These are phyloP conservation scores for Tephrocybe sp. DNA, from an alignment of 768 basidiomycete genomes.

Conservation along the genomic window DNA sequence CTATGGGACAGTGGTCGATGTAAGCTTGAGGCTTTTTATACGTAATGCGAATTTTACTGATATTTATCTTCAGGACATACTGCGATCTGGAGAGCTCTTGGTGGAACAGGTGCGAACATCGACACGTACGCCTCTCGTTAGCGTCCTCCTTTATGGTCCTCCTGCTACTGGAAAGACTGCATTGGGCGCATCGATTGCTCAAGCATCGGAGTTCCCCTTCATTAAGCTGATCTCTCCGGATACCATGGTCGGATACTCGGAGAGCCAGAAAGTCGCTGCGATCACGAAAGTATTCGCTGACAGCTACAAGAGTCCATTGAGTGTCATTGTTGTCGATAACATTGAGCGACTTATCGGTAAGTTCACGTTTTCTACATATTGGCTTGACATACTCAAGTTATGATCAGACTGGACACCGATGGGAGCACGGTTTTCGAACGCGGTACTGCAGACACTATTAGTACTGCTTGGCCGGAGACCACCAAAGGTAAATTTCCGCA, in stretches of 20 bases:
- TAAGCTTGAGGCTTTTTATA: slow-evolving; percentile 34
- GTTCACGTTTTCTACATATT: slow-evolving; percentile 18
- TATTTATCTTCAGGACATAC: slow-evolving; percentile 60
- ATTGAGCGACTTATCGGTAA: slow-evolving; percentile 89
- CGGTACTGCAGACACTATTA: slow-evolving; percentile 85
- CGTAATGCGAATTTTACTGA: not conserved
- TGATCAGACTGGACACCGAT: slow-evolving; percentile 90
- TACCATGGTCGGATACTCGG: slow-evolving; percentile 95
- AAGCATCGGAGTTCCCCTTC: slow-evolving; percentile 93
- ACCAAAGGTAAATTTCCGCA: slow-evolving; percentile 70
- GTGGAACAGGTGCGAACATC: slow-evolving; percentile 94
- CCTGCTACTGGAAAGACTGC: slow-evolving; percentile 95
- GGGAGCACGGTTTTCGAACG: slow-evolving; percentile 95
- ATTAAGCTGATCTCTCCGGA: slow-evolving; percentile 97
- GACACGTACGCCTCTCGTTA: slow-evolving; percentile 88
- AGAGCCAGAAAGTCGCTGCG: slow-evolving; percentile 84
- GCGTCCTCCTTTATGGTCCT: slow-evolving; percentile 84
- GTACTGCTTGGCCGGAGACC: slow-evolving; percentile 88
- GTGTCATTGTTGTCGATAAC: slow-evolving; percentile 94
- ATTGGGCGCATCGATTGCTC: slow-evolving; percentile 89
- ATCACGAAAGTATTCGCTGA: slow-evolving; percentile 93
- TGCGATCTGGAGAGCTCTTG: slow-evolving; percentile 83
- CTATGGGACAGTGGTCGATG: slow-evolving; percentile 72
- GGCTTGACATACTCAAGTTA: not conserved
- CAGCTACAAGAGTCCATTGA: slow-evolving; percentile 95